phyloP scores from a whole-genome alignment of 2,329 filamentous ascomycete species.

The Aspergillus neotritici region DNA sequence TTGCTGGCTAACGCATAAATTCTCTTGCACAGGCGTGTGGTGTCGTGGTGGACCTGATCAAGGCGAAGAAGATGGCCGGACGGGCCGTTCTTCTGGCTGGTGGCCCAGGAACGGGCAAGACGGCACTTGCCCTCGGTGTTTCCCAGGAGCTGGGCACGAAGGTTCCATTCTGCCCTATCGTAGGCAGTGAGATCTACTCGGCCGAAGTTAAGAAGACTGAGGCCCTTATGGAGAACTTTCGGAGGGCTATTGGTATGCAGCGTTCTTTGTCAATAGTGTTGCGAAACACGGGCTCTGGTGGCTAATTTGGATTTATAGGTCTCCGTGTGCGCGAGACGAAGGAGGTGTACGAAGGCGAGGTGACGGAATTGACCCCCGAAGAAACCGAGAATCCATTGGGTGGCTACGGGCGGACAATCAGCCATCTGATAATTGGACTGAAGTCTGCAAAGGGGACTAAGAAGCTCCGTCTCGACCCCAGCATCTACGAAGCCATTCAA shows the following conservation, averaged over 20 bases:
- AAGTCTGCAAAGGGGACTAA: slow-evolving; percentile 97
- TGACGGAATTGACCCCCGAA: slow-evolving; percentile 94
- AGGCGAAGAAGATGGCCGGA: slow-evolving; percentile 95
- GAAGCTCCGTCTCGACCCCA: slow-evolving; percentile 92
- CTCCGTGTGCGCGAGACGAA: slow-evolving; percentile 97
- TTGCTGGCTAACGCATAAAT: slow-evolving; percentile 8
- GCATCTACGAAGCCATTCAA: slow-evolving; percentile 98
- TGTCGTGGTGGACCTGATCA: slow-evolving; percentile 91
- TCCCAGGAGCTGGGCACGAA: slow-evolving; percentile 97
- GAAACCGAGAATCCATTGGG: slow-evolving; percentile 97
- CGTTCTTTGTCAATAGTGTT: neutral
- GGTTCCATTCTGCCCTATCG: slow-evolving; percentile 97
- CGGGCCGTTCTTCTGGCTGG: slow-evolving; percentile 88
- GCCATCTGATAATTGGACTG: slow-evolving; percentile 85
- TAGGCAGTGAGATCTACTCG: slow-evolving; percentile 96
- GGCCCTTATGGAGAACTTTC: slow-evolving; percentile 98
- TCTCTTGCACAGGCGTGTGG: slow-evolving; percentile 66
- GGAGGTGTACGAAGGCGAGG: slow-evolving; percentile 98
- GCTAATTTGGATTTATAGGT: slow-evolving; percentile 36
- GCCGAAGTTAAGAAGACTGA: slow-evolving; percentile 99
- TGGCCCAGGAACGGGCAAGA: slow-evolving; percentile 95
- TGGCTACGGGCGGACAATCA: slow-evolving; percentile 95
- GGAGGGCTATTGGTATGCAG: slow-evolving; percentile 75
- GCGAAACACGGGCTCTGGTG: neutral
- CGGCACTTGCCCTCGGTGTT: slow-evolving; percentile 87